These are phyloP conservation scores for Coemansia sp. DNA, from an alignment of 192 early-diverging fungal species.

Conservation along the genomic window DNA sequence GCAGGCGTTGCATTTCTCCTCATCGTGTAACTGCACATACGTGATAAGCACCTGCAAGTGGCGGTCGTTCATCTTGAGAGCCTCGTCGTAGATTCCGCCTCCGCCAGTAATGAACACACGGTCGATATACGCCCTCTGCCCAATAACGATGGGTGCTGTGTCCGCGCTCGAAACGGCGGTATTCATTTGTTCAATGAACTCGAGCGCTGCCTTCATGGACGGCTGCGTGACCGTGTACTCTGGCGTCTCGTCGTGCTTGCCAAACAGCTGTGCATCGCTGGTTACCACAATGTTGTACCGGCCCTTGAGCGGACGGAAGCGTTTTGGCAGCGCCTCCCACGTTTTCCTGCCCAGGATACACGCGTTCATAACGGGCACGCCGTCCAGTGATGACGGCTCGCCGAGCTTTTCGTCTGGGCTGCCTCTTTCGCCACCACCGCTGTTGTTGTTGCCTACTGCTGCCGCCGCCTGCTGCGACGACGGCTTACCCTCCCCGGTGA, in stretches of 20 bases:
- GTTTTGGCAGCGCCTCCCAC: constrained; percentile 89
- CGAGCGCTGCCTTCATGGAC: constrained; percentile 41
- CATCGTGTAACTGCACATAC: constrained; percentile 56
- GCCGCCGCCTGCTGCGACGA: neutral
- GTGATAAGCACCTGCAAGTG: constrained; percentile 69
- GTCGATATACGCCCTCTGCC: constrained; percentile 14
- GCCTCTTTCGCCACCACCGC: neutral
- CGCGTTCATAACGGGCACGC: constrained; percentile 60
- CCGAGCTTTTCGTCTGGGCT: neutral
- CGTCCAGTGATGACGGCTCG: neutral
- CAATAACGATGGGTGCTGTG: neutral
- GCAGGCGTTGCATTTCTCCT: constrained; percentile 72
- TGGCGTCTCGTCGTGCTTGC: constrained; percentile 16
- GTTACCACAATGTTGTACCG: constrained; percentile 89
- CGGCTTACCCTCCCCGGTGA: neutral
- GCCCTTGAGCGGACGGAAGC: constrained; percentile 73
- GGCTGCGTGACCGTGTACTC: constrained; percentile 18
- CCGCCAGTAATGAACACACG: constrained; percentile 86
- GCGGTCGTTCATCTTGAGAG: constrained; percentile 60
- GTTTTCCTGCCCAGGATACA: constrained; percentile 93
- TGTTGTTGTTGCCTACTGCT: neutral
- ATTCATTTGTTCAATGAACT: constrained; percentile 48
- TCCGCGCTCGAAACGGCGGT: neutral
- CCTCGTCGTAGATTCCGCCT: constrained; percentile 69
- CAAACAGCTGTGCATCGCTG: constrained; percentile 57